Percentiles rank a stretch among this genome's conserved stretches.
Conservation (phyloP, 1,284 basidiomycete species). For the Pseudozyma sp. region DNA sequence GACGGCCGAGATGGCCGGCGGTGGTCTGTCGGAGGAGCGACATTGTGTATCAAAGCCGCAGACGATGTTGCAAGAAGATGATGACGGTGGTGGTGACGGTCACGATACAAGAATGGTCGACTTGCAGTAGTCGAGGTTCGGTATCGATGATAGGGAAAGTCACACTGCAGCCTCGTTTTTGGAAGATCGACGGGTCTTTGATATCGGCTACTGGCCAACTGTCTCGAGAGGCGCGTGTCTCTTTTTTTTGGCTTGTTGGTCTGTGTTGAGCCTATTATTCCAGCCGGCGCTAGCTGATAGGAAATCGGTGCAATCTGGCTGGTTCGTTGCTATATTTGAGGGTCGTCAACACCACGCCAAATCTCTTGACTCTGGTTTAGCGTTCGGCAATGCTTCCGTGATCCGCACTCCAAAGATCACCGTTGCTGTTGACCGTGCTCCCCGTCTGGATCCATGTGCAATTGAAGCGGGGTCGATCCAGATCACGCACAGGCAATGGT, state of each 20-base stretch:
- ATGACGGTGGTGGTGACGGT: not conserved
- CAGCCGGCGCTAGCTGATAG: not conserved
- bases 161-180: not conserved
- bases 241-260: not conserved
- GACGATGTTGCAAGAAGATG: not conserved
- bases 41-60: conserved; percentile 11
- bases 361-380: no score
- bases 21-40: conserved; percentile 44
- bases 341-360: no score
- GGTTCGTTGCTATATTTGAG: not conserved
- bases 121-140: not conserved
- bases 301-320: conserved; percentile 9
- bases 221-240: not conserved
- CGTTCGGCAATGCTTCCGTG: no score
- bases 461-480: no score
- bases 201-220: conserved; percentile 6
- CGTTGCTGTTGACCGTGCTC: no score
- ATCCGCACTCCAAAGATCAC: no score
- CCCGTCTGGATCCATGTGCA: no score
- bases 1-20: conserved; percentile 24
- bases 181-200: conserved; percentile 7
- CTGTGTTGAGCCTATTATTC: not conserved
- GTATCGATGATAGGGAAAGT: not conserved
- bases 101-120: no score
- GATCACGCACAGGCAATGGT: no score